Evolutionary conservation across 2,329 filamentous ascomycete species (phyloP), one percentile per base, ranked within the genome.

Genomic region (Sporothrix euskadiensis): DNA sequence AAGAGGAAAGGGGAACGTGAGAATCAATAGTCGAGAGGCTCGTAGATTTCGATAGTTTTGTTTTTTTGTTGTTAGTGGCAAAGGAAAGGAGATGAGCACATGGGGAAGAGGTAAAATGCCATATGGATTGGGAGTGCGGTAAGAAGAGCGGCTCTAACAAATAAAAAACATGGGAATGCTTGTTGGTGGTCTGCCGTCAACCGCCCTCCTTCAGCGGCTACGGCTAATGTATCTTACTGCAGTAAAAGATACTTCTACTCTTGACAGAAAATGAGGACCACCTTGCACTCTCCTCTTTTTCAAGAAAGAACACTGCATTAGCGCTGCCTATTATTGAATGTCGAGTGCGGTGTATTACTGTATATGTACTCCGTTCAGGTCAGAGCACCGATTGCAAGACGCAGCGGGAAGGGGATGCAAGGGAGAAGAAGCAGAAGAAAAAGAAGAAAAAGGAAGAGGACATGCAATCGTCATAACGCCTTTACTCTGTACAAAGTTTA

Each of bases 211-310:
- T 41, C 39, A 41, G 39, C 39, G 39, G 39, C 39, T 41, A 41
- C 7, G 7, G 10, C 39, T 7, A 41, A 10, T 41, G 10, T 41
- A 2, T 26, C 26, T 26, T 26, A 26, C 26, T 26, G 39, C 39
- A 16, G 10, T 4, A 32, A 16, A 32, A 30, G 22, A 26, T 30
- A 16, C 26, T 9, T 6, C 59, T 8, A 32, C 35, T 26, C 59
- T 44, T 19, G 59, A 41, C 35, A 65, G 35, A 35, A 65, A 65
- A 65, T 65, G 59, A 44, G 35, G 59, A 19, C 59, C 59, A 63
- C 35, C 19, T 41, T 63, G n/a, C 32, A 63, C 22, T 41, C 8
- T 14, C 12, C 3, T 63, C 10, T 7, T 63, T 26, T 7, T 22
- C 30, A 26, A 30, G 57, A 41, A 61, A 63, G 35, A n/a, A 41